Evolutionary conservation across 805 yeast genomes (phyloP), one percentile per base, ranked within the genome.

Genomic region (Scheffersomyces lignosus): DNA sequence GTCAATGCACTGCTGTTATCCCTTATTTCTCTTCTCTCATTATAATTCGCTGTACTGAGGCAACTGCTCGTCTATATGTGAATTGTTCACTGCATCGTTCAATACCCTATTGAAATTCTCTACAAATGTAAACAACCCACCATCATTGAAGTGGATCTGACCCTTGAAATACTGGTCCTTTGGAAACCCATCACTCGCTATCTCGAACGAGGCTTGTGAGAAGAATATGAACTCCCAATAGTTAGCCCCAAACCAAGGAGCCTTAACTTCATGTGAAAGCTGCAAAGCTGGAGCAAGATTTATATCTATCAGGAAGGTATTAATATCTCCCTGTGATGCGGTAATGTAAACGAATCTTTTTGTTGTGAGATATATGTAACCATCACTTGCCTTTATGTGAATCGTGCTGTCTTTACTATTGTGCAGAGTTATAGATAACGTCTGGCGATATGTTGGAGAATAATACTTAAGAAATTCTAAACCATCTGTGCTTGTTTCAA

Each of bases 241-340:
- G 43, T 74, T 76, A 15, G 77, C 64, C 0, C 81, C 81, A 47
- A 76, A 70, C 79, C 78, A 75, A 1, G 80, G 78, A 17, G 73
- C 60, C 37, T 67, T 64, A 32, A 75, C 47, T 36, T 62, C 58
- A 45, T 70, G 70, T 0, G 68, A 51, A 29, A 70, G 63, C 28
- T 59, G 67, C 15, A 66, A 40, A 3, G 37, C 43, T 3, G 60
- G 53, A 1, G 61, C 54, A 18, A 44, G 34, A 4, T 44, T 39
- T 28, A 66, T 47, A 4, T 65, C 62, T 4, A 76, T 42, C 38
- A 62, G 55, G 45, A 76, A 75, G 4, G 68, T 57, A 13, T 65
- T 60, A 8, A 70, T 52, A 41, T 71, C 76, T 1, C 75, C 76
- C 31, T 60, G 69, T 3, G 58, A 49, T 3, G 52, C 63, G 0